These are phyloP conservation scores for Pueraria montana DNA, from an alignment of 306 rosid genomes.

Conservation along the genomic window DNA sequence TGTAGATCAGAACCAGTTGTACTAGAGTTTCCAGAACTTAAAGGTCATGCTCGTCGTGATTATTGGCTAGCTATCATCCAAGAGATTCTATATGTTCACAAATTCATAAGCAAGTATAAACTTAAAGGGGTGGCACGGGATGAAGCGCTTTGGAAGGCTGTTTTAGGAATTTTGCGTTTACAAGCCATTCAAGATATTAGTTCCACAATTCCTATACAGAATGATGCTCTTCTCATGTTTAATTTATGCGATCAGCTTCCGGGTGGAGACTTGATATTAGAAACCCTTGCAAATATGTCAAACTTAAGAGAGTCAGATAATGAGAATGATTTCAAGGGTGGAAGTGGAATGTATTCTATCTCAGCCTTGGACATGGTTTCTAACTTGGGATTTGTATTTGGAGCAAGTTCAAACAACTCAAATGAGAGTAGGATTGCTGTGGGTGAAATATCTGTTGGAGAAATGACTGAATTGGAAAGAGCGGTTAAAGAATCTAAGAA, in stretches of 20 bases:
- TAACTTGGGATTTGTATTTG: conserved; percentile 80
- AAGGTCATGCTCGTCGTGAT: conserved; percentile 97
- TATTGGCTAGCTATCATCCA: conserved; percentile 90
- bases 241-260: conserved; percentile 95
- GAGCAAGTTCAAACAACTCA: conserved; percentile 67
- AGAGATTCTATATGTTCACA: conserved; percentile 87
- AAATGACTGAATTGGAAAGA: conserved; percentile 79
- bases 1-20: conserved; percentile 91
- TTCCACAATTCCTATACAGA: conserved; percentile 57
- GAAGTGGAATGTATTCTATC: conserved; percentile 78
- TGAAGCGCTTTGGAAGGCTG: conserved; percentile 91
- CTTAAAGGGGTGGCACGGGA: conserved; percentile 79
- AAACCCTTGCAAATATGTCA: conserved; percentile 82
- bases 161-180: conserved; percentile 86
- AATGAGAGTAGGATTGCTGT: conserved; percentile 71
- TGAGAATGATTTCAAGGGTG: conserved; percentile 52
- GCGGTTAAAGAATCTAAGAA: conserved; percentile 79
- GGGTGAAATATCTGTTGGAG: conserved; percentile 96
- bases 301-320: conserved; percentile 58
- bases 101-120: conserved; percentile 67
- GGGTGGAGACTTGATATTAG: conserved; percentile 96
- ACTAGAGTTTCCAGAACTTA: conserved; percentile 96
- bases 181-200: conserved; percentile 86
- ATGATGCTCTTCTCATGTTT: conserved; percentile 84
- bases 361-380: conserved; percentile 86